These are phyloP conservation scores for Coprinopsis marcescibilis DNA, from an alignment of 768 basidiomycete genomes.

Conservation along the genomic window DNA sequence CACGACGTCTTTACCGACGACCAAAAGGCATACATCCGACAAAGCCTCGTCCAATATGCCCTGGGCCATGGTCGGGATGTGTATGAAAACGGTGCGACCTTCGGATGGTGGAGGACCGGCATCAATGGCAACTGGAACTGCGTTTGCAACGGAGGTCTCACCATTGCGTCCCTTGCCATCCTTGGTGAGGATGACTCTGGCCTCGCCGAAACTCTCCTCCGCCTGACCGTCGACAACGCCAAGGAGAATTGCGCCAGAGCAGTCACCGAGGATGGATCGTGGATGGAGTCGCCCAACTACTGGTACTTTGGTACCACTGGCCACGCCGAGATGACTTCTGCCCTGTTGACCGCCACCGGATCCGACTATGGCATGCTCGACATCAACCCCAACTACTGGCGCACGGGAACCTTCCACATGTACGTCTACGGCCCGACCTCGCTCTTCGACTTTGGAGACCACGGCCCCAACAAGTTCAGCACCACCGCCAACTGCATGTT, in stretches of 20 bases:
- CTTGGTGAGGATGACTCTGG: slow-evolving; percentile 78
- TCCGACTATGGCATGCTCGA: slow-evolving; percentile 69
- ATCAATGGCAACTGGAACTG: slow-evolving; percentile 97
- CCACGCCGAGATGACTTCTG: slow-evolving; percentile 82
- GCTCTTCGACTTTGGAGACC: slow-evolving; percentile 78
- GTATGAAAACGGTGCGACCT: slow-evolving; percentile 34
- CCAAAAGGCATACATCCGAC: slow-evolving; percentile 65
- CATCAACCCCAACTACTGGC: slow-evolving; percentile 62
- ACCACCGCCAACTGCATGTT: slow-evolving; percentile 88
- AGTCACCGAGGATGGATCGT: slow-evolving; percentile 71
- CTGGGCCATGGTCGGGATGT: slow-evolving; percentile 59
- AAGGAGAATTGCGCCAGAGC: slow-evolving; percentile 67
- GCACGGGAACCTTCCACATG: slow-evolving; percentile 88
- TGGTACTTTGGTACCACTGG: slow-evolving; percentile 95
- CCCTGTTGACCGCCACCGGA: slow-evolving; percentile 82
- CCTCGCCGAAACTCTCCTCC: slow-evolving; percentile 59
- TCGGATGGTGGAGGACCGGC: slow-evolving; percentile 76
- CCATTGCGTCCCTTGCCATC: slow-evolving; percentile 86
- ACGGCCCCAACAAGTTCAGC: slow-evolving; percentile 92
- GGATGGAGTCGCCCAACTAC: slow-evolving; percentile 92
- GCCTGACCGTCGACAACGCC: slow-evolving; percentile 67
- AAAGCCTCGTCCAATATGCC: slow-evolving; percentile 73
- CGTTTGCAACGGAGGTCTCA: slow-evolving; percentile 88
- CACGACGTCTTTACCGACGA: slow-evolving; percentile 75
- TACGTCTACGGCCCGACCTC: slow-evolving; percentile 79